These are phyloP conservation scores for Neurospora africana DNA, from an alignment of 495 filamentous ascomycete genomes.

Conservation along the genomic window DNA sequence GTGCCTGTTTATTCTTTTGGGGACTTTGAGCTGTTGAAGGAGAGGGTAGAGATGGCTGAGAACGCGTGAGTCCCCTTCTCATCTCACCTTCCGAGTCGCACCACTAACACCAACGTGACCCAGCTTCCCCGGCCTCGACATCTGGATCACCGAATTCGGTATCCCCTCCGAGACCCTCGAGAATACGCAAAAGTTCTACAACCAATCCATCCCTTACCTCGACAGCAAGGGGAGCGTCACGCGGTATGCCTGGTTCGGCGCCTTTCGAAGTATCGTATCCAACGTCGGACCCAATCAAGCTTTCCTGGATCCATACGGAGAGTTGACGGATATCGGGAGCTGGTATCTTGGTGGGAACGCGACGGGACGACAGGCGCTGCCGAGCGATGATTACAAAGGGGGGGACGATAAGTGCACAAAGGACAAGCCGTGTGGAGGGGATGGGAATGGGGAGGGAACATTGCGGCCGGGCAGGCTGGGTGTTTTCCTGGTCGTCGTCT, in stretches of 20 bases:
- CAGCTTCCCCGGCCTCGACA: conserved; percentile 34
- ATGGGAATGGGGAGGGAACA: not conserved
- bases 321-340: conserved; percentile 48
- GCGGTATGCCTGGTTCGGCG: conserved; percentile 55
- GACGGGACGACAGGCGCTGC: conserved; percentile 23
- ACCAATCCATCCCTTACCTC: conserved; percentile 39
- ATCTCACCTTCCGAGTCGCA: too few species aligned
- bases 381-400: not conserved
- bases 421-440: not conserved
- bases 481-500: not conserved
- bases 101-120: not conserved
- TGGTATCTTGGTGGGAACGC: conserved; percentile 49
- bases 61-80: conserved; percentile 10
- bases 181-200: conserved; percentile 46
- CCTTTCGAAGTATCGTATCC: conserved; percentile 44
- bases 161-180: conserved; percentile 28
- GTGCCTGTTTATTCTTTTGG: conserved; percentile 59
- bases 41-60: conserved; percentile 18
- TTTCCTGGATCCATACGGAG: conserved; percentile 41
- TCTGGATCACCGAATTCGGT: conserved; percentile 55
- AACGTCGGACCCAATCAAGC: conserved; percentile 50
- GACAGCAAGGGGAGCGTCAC: conserved; percentile 39
- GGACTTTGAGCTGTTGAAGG: conserved; percentile 45
- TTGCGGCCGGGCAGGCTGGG: not conserved
- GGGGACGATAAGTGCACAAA: not conserved